phyloP scores from a whole-genome alignment of 345 rosid species.

The Syzygium jambos region DNA sequence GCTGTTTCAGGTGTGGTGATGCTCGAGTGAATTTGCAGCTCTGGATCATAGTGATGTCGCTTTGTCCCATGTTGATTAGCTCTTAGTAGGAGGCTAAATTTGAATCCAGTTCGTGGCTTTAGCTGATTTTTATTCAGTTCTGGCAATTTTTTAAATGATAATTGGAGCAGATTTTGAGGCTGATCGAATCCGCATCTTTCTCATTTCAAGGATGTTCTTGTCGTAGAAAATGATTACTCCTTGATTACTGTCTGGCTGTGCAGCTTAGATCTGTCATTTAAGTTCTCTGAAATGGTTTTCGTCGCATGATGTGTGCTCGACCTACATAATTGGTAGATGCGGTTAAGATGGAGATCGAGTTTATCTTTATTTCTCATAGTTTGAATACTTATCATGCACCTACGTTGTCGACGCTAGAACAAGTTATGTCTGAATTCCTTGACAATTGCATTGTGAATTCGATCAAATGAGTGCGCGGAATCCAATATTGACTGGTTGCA shows the following conservation, averaged over 20 bases:
- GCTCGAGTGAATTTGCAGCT: neutral
- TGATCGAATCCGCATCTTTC: neutral
- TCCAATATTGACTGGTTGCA: neutral
- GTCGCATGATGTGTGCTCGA: neutral
- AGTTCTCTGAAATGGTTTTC: neutral
- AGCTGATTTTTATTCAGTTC: neutral
- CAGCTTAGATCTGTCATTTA: neutral
- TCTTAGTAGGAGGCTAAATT: neutral
- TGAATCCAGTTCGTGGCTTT: neutral
- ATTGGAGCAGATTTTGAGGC: neutral
- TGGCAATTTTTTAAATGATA: neutral
- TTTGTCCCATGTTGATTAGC: neutral
- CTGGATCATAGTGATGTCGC: neutral
- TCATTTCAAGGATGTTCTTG: neutral
- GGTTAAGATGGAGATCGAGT: neutral
- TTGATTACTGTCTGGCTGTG: neutral
- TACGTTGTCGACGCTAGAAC: neutral
- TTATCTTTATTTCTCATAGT: neutral
- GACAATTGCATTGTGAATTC: neutral
- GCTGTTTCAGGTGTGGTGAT: neutral
- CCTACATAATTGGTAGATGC: neutral
- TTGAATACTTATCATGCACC: neutral
- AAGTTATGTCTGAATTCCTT: neutral
- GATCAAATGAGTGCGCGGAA: neutral
- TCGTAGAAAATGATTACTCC: neutral